phyloP scores from a whole-genome alignment of 352 stramenopile species.

The Pythium aphanidermatum region DNA sequence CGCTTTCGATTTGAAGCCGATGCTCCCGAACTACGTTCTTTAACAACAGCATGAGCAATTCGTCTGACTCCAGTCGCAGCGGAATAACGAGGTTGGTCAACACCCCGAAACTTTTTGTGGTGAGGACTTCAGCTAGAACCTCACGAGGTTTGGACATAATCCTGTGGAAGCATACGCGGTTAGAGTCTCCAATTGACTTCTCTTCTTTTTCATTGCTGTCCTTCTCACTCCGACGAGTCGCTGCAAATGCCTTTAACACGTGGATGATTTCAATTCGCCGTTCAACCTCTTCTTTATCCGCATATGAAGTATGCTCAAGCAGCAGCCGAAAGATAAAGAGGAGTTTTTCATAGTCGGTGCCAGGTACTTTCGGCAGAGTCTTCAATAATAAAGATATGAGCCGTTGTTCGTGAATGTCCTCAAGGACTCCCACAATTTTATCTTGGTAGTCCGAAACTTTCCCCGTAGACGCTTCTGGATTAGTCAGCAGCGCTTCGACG shows the following conservation, averaged over 20 bases:
- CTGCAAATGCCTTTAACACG: conserved; percentile 35
- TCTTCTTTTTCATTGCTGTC: conserved; percentile 1
- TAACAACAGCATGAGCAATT: conserved; percentile 67
- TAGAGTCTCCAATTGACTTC: not conserved
- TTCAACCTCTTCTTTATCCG: conserved; percentile 51
- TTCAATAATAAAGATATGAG: conserved; percentile 52
- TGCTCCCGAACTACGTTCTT: conserved; percentile 50
- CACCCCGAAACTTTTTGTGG: conserved; percentile 38
- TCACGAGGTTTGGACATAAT: conserved; percentile 53
- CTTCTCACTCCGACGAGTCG: not conserved
- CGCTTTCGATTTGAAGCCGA: not conserved
- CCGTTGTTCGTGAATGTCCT: conserved; percentile 73
- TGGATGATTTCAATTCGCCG: conserved; percentile 53
- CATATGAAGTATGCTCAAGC: conserved; percentile 51
- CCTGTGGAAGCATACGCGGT: conserved; percentile 53
- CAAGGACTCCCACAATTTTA: conserved; percentile 67
- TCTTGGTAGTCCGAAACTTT: conserved; percentile 57
- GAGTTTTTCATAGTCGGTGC: conserved; percentile 60
- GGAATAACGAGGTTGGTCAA: conserved; percentile 42
- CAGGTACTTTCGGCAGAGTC: conserved; percentile 40
- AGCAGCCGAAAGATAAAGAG: conserved; percentile 70
- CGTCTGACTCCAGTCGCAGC: conserved; percentile 55
- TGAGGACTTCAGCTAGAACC: conserved; percentile 42
- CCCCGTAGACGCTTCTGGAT: conserved; percentile 12
- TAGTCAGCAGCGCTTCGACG: conserved; percentile 51